Evolutionary conservation across 2,329 filamentous ascomycete genomes (phyloP), one percentile per base, ranked within the genome.

Genomic region (Neoscytalidium dimidiatum): DNA sequence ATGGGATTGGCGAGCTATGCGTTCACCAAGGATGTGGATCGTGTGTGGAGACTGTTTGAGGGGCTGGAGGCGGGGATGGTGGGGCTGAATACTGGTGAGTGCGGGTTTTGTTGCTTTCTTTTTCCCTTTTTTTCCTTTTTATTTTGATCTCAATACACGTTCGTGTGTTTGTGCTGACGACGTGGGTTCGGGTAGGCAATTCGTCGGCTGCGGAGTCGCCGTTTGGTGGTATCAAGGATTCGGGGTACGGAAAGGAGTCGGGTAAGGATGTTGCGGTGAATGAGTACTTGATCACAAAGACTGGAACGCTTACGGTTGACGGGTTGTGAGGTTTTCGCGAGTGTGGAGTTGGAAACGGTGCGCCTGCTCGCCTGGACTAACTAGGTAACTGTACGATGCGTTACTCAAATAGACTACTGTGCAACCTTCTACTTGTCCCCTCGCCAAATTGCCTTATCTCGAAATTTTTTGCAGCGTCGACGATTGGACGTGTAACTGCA

Each of bases 31-130:
- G 86, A 89, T 69, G 78, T 90, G 4, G 86, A 90, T 71, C 85
- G 88, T 0, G 81, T 86, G 60, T 89, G 88, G 85, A 80, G 88
- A 66, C 77, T 90, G 72, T 78, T 90, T 64, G 88, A 91, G 79
- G 88, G 86, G 68, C 73, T 91, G 35, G 87, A 90, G 72, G 88
- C 88, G 4, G 88, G 88, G 3, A 90, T 90, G 88, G 87, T 90
- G 71, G 88, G 88, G 14, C 78, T 88, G 77, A 88, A 88, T 69
- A 86, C 84, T 64, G 84, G 85, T 80, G 71, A 71, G 75, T 66
- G 19, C 8, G 13, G 17, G 38, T 21, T 46, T 19, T n/a, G 23
- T 8, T 6, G 28, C 28, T 14, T 26, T 17, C 31, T 23, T 48
- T 51, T 31, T 38, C n/a, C 14, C 28, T 49, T 21, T 28, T 28